phyloP scores from a whole-genome alignment of 2,329 filamentous ascomycete genomes.

The Colletotrichum limetticola region DNA sequence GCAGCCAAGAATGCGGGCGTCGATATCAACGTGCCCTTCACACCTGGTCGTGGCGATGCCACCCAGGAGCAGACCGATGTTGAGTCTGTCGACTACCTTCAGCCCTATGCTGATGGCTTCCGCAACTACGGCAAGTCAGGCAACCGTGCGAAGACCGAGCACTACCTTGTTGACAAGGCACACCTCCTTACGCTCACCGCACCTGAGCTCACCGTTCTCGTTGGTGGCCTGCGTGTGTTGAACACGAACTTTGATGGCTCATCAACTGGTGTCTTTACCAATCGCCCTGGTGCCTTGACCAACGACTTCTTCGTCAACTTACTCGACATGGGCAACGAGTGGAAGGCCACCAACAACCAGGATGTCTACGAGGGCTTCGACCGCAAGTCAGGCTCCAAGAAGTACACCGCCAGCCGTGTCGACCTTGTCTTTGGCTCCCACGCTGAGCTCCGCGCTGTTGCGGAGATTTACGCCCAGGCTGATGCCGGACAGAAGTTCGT shows the following conservation, averaged over 20 bases:
- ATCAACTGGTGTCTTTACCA: slow-evolving; percentile 74
- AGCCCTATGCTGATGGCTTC: slow-evolving; percentile 80
- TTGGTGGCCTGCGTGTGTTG: slow-evolving; percentile 78
- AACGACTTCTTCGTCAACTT: slow-evolving; percentile 89
- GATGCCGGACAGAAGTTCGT: slow-evolving; percentile 73
- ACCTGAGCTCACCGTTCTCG: slow-evolving; percentile 76
- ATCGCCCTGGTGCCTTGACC: slow-evolving; percentile 73
- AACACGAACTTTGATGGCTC: slow-evolving; percentile 79
- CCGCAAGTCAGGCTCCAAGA: slow-evolving; percentile 72
- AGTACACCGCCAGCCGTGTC: slow-evolving; percentile 75
- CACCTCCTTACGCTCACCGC: slow-evolving; percentile 76
- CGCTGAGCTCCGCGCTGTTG: slow-evolving; percentile 75
- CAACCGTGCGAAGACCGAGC: slow-evolving; percentile 71
- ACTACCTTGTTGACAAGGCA: slow-evolving; percentile 77
- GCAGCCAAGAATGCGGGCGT: slow-evolving; percentile 62
- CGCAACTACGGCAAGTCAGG: slow-evolving; percentile 79
- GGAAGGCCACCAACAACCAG: slow-evolving; percentile 64
- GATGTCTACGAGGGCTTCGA: slow-evolving; percentile 74
- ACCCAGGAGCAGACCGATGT: slow-evolving; percentile 77
- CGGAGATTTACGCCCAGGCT: slow-evolving; percentile 74
- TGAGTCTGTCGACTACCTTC: slow-evolving; percentile 71
- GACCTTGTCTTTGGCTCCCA: slow-evolving; percentile 81
- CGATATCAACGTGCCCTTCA: slow-evolving; percentile 74
- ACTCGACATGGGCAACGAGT: slow-evolving; percentile 72
- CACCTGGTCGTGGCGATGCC: slow-evolving; percentile 77